Percentiles rank a stretch among this genome's conserved stretches.
Conservation (phyloP, 257 asterid genomes). For the Thymus mandschuricus region DNA sequence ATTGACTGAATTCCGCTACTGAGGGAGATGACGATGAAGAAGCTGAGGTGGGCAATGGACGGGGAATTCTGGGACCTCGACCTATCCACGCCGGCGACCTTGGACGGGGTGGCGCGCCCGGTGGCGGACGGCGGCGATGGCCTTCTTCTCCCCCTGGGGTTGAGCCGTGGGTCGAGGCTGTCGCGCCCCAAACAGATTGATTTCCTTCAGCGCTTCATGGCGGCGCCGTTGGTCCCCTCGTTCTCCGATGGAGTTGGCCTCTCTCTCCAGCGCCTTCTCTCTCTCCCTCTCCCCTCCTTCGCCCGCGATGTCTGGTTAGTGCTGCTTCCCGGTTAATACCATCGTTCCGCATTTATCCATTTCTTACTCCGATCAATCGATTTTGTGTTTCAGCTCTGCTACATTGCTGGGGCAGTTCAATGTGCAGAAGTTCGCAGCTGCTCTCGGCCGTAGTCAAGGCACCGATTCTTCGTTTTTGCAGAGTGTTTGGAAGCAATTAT, state of each 20-base stretch:
- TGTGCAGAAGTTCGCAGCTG: constrained; percentile 58
- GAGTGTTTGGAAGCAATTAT: constrained; percentile 48
- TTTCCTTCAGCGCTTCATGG: constrained; percentile 91
- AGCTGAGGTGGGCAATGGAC: constrained; percentile 86
- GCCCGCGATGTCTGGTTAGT: constrained; percentile 54
- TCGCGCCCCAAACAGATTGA: constrained; percentile 75
- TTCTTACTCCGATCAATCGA: too few relatives aligned
- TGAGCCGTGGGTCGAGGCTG: constrained; percentile 63
- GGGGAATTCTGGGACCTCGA: constrained; percentile 81
- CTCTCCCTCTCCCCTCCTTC: constrained; percentile 58
- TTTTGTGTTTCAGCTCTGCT: neutral
- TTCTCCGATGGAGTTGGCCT: constrained; percentile 55
- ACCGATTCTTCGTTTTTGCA: constrained; percentile 47
- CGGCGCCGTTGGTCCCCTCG: constrained; percentile 74
- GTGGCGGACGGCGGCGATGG: constrained; percentile 40
- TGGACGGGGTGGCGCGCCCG: constrained; percentile 72
- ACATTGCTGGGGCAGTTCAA: constrained; percentile 71
- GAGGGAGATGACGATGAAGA: constrained; percentile 49
- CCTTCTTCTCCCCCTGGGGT: constrained; percentile 57
- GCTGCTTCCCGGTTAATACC: neutral
- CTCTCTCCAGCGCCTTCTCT: constrained; percentile 60
- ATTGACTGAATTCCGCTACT: neutral
- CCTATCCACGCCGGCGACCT: constrained; percentile 69
- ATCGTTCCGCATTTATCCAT: neutral
- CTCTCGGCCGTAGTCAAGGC: constrained; percentile 43